Percentiles rank a stretch among this genome's conserved stretches.
These are phyloP conservation scores for Trametes cubensis DNA, from an alignment of 768 basidiomycete species.

Conservation along the genomic window DNA sequence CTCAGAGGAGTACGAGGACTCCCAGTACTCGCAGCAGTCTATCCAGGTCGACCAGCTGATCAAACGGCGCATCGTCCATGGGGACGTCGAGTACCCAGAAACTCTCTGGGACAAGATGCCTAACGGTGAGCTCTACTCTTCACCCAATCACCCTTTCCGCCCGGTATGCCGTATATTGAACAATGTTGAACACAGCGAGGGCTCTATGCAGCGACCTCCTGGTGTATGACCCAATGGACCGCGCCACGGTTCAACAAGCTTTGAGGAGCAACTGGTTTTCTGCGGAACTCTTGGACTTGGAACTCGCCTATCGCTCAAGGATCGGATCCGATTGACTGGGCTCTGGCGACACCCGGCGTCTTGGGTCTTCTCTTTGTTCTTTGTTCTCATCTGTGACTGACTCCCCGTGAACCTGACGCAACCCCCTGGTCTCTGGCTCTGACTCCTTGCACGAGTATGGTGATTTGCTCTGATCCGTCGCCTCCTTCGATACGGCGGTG, in stretches of 20 bases:
- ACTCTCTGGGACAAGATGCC: conserved; percentile 57
- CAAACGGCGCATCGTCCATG: conserved; percentile 70
- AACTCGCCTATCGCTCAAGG: conserved; percentile 60
- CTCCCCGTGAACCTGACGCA: not conserved
- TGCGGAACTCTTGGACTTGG: conserved; percentile 61
- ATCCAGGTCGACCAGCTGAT: conserved; percentile 57
- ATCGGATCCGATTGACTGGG: conserved; percentile 34
- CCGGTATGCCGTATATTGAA: too few relatives aligned
- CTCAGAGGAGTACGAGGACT: conserved; percentile 26
- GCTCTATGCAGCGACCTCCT: conserved; percentile 63
- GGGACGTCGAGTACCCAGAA: conserved; percentile 57
- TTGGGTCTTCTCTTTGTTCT: not conserved
- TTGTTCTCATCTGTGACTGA: not conserved
- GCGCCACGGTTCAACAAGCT: conserved; percentile 66
- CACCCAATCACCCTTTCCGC: too few relatives aligned
- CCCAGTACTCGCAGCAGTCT: conserved; percentile 45
- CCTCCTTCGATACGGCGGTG: not conserved
- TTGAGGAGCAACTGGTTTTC: conserved; percentile 69
- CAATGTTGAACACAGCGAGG: conserved; percentile 47
- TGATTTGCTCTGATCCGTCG: not conserved
- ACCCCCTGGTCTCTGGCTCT: not conserved
- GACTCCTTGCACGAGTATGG: not conserved
- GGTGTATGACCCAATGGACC: conserved; percentile 53
- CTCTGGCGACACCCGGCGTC: too few relatives aligned
- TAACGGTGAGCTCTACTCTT: conserved; percentile 51